A percentile compares a stretch with the other conserved stretches of the same genome.
Evolutionary conservation across 1,284 basidiomycete genomes (phyloP).

Genomic region (Golubevia sp.): DNA sequence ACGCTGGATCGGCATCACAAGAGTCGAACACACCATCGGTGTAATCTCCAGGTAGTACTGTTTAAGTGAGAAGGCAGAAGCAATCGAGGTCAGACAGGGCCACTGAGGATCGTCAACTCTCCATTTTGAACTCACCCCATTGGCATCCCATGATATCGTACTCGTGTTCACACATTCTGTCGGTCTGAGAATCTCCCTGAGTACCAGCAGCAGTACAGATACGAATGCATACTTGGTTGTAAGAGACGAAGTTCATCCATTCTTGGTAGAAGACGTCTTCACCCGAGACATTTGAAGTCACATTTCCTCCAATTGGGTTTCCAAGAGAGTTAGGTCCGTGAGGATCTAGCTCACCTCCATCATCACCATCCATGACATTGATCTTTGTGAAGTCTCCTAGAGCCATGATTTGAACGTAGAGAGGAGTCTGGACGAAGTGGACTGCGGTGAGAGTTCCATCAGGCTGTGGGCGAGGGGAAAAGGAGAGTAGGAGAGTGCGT

Average conservation of each 20-base stretch:
- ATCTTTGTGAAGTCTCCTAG: constrained; percentile 59
- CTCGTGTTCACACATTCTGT: constrained; percentile 52
- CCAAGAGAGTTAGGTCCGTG: constrained; percentile 54
- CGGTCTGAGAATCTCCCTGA: constrained; percentile 35
- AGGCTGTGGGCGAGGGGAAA: constrained; percentile 14
- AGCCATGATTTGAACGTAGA: constrained; percentile 58
- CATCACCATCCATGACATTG: constrained; percentile 36
- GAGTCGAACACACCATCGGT: constrained; percentile 42
- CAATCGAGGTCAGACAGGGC: background rate
- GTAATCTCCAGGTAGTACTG: constrained; percentile 60
- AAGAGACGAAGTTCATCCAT: constrained; percentile 63
- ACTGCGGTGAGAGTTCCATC: constrained; percentile 56
- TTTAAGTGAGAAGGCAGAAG: constrained; percentile 1
- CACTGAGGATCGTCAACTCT: background rate
- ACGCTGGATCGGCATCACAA: too few relatives aligned
- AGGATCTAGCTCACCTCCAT: constrained; percentile 59
- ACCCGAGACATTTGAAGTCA: constrained; percentile 65
- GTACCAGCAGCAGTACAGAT: constrained; percentile 48
- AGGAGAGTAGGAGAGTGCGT: background rate
- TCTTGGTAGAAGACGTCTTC: constrained; percentile 66
- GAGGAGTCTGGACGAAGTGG: constrained; percentile 58
- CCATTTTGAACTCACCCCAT: constrained; percentile 10
- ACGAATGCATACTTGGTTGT: constrained; percentile 57
- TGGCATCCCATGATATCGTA: constrained; percentile 59
- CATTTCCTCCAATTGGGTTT: constrained; percentile 67